Base-by-base conservation (phyloP, 2,329 filamentous ascomycete species). In the Penicillium concentricum region DNA sequence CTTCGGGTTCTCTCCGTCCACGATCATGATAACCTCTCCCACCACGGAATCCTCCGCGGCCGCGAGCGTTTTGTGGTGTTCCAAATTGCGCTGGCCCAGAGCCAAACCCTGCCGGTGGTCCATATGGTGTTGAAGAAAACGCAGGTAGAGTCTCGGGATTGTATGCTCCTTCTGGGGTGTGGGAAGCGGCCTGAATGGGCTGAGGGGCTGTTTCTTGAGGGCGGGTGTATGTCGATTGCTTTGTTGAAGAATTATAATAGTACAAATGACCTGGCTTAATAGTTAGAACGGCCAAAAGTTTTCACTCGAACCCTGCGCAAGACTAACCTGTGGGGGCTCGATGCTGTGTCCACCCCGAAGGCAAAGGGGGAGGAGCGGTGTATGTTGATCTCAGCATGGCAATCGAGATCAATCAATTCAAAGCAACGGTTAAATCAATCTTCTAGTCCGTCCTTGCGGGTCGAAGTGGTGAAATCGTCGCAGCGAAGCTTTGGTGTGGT, bases 321-420 rank as follows among this genome's bases (percentile, higher is more conserved):
- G 58, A 70, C 74, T 54, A 74, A 84, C 85, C 85, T 49, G 88
- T 88, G 6, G 92, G 92, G 51, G 92, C 91, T 75, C 87, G 92
- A 77, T 97, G 92, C 74, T 96, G 90, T n/a, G 89, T 91, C 92
- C 92, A 97, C 61, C 91, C 92, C 42, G 87, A 81, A 28, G 87
- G 88, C 0, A 97, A 80, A 35, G 89, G 85, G 44, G 84, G 80
- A 10, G 83, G 81, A 22, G 85, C 81, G 58, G 84, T 85, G 74
- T 92, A 86, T n/a, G 90, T 92, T 20, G 88, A 90, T 70, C 87
- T 91, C 47, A 93, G 79, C 88, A 91, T 91, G 3, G n/a, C 32
- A 1, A 52, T 38, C 10, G 9, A 32, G 34, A 50, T 35, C 5
- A 41, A 39, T 37, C n/a, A 22, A 49, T 15, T 42, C 41, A 30